These are phyloP conservation scores for Phialocephala subalpina DNA, from an alignment of 2,329 filamentous ascomycete species.

Conservation along the genomic window DNA sequence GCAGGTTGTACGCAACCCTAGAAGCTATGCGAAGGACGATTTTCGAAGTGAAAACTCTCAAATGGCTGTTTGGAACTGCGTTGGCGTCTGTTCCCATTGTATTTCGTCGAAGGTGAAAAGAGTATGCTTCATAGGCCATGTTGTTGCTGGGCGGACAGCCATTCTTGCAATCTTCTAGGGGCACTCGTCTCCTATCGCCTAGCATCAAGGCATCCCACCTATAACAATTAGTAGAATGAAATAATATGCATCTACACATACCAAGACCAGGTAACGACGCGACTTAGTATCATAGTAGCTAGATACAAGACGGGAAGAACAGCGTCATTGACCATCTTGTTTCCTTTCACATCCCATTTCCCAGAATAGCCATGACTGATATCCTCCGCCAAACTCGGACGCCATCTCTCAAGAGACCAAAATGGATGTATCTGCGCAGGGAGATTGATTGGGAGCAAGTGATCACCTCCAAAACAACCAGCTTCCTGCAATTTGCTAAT, in stretches of 20 bases:
- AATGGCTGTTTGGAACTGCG: neutral
- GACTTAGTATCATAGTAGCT: neutral
- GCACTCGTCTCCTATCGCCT: neutral
- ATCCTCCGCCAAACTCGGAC: neutral
- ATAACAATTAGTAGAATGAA: neutral
- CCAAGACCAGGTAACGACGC: neutral
- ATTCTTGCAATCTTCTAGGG: neutral
- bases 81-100: neutral
- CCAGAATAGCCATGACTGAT: neutral
- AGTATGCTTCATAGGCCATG: neutral
- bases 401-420: neutral
- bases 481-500: neutral
- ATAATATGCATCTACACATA: neutral
- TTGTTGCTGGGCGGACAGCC: neutral
- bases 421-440: neutral
- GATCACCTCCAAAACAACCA: neutral
- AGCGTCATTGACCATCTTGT: neutral
- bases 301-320: neutral
- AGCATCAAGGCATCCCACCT: neutral
- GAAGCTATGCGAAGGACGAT: neutral
- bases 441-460: neutral
- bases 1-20: neutral
- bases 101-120: neutral
- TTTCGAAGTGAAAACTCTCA: neutral
- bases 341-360: neutral